These are phyloP conservation scores for Rhododendron ovatum DNA, from an alignment of 148 eudicot genomes.

Conservation along the genomic window DNA sequence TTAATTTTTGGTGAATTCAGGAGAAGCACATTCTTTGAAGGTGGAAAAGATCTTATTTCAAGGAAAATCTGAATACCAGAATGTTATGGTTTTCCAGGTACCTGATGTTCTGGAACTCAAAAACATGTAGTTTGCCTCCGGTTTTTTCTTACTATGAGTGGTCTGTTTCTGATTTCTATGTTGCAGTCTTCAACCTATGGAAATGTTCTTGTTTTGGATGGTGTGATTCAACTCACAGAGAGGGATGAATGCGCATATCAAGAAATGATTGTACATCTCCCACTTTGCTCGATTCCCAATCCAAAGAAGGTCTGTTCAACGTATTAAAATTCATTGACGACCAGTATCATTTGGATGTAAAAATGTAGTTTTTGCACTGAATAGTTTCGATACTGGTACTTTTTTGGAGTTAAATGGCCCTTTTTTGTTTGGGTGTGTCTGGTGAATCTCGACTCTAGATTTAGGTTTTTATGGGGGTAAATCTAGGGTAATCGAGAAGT, in stretches of 20 bases:
- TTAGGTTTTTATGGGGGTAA: neutral
- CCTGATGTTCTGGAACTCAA: neutral
- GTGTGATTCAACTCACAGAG: slow-evolving; percentile 94
- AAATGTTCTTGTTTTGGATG: slow-evolving; percentile 91
- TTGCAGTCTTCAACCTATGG: slow-evolving; percentile 91
- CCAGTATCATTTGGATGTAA: neutral
- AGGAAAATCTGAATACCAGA: slow-evolving; percentile 81
- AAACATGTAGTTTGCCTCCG: slow-evolving; percentile 2
- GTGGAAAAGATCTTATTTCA: slow-evolving; percentile 81
- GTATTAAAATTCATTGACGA: neutral
- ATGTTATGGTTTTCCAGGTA: slow-evolving; percentile 91
- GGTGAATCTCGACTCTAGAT: neutral
- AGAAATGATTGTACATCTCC: slow-evolving; percentile 93
- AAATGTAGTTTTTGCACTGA: neutral
- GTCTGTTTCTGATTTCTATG: slow-evolving; percentile 18
- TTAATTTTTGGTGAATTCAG: slow-evolving; percentile 28
- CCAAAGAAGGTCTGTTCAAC: slow-evolving; percentile 68
- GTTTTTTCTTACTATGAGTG: neutral
- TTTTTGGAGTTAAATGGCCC: neutral
- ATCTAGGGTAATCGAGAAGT: neutral
- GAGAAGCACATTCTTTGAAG: slow-evolving; percentile 94
- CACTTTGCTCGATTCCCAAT: slow-evolving; percentile 88
- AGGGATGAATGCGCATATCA: slow-evolving; percentile 98
- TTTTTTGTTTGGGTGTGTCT: neutral
- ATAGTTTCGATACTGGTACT: neutral